A percentile compares a stretch with the other conserved stretches of the same genome.
Evolutionary conservation across 164 flowering plant species (phyloP).

Genomic region (Platanus orientalis): DNA sequence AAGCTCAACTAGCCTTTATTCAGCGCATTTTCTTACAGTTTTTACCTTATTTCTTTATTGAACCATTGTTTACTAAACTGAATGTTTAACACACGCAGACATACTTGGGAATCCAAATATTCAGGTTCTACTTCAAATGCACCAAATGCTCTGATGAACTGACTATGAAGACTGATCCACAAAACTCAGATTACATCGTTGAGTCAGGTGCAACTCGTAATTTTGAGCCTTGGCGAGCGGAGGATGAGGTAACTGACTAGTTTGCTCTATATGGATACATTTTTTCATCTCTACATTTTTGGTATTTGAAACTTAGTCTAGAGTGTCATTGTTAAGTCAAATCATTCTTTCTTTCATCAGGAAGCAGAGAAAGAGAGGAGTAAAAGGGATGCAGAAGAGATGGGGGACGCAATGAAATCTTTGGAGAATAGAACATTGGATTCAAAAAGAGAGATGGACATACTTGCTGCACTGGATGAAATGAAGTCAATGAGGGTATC

Average conservation of each 20-base stretch:
- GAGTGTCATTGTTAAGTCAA: background rate
- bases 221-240: slow-evolving; percentile 96
- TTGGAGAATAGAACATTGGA: slow-evolving; percentile 87
- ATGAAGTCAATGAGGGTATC: slow-evolving; percentile 95
- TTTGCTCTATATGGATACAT: background rate
- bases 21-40: no score
- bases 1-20: no score
- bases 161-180: slow-evolving; percentile 87
- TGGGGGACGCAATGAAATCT: slow-evolving; percentile 97
- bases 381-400: slow-evolving; percentile 78
- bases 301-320: background rate
- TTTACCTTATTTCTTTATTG: no score
- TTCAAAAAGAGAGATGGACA: slow-evolving; percentile 93
- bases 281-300: background rate
- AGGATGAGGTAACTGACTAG: slow-evolving; percentile 62
- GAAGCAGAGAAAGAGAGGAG: slow-evolving; percentile 49
- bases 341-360: slow-evolving; percentile 27
- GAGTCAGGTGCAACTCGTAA: slow-evolving; percentile 90
- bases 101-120: slow-evolving; percentile 81
- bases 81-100: slow-evolving; percentile 37
- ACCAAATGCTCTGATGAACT: slow-evolving; percentile 91
- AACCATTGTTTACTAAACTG: no score
- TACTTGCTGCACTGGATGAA: slow-evolving; percentile 88
- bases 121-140: slow-evolving; percentile 90
- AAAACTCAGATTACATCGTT: slow-evolving; percentile 84